These are phyloP conservation scores for Aspergillus quadricinctus DNA, from an alignment of 2,329 filamentous ascomycete genomes.

Conservation along the genomic window DNA sequence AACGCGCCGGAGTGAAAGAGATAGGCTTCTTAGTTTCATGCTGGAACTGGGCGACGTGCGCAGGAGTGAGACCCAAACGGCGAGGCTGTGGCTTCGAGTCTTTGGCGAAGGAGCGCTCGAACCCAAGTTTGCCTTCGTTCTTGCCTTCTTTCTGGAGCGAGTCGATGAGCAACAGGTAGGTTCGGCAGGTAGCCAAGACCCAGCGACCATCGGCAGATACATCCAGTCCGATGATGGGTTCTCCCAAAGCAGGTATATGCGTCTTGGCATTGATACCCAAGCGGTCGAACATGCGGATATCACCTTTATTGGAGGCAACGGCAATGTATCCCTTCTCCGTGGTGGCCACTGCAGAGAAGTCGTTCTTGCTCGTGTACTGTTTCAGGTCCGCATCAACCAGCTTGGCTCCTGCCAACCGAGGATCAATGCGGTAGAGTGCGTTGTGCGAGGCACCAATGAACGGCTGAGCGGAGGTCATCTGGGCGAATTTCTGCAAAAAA, in stretches of 20 bases:
- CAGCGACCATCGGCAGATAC: conserved; percentile 93
- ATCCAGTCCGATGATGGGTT: conserved; percentile 90
- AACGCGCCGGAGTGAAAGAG: conserved; percentile 84
- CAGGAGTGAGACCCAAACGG: conserved; percentile 80
- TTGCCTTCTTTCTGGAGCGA: conserved; percentile 86
- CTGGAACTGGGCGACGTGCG: conserved; percentile 94
- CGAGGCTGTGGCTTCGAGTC: conserved; percentile 91
- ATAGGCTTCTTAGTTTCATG: conserved; percentile 88
- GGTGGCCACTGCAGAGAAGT: conserved; percentile 89
- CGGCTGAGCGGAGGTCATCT: conserved; percentile 92
- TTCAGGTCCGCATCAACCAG: conserved; percentile 90
- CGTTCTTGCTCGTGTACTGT: conserved; percentile 95
- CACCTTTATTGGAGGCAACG: conserved; percentile 95
- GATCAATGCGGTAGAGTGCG: conserved; percentile 88
- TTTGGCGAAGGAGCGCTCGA: conserved; percentile 88
- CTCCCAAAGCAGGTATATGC: conserved; percentile 88
- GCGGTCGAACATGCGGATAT: conserved; percentile 93
- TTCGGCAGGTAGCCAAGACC: conserved; percentile 90
- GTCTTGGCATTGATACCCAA: conserved; percentile 97
- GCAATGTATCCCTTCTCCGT: conserved; percentile 97
- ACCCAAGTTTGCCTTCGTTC: conserved; percentile 96
- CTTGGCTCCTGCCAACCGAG: conserved; percentile 83
- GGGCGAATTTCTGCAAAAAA: conserved; percentile 72
- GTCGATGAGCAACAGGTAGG: conserved; percentile 91
- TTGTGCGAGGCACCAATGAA: conserved; percentile 93